phyloP scores from a whole-genome alignment of 305 asterid species.

The Galium porrigens region DNA sequence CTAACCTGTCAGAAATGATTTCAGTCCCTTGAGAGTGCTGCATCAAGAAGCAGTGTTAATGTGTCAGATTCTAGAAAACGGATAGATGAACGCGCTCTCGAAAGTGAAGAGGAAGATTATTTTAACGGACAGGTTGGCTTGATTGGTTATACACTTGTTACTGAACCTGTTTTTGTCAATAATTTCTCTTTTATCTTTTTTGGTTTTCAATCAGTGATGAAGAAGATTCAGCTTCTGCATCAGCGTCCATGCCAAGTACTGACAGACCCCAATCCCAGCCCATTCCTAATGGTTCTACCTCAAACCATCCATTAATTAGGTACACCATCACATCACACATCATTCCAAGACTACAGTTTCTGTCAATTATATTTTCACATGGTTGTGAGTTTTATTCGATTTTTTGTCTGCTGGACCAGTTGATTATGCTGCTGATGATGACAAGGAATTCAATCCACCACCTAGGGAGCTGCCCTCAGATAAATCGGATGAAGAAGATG shows the following conservation, averaged over 20 bases:
- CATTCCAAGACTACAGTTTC: conserved; percentile 3
- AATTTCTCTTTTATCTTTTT: conserved; percentile 10
- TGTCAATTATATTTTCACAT: not conserved
- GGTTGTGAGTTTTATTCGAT: not conserved
- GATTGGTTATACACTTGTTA: conserved; percentile 10
- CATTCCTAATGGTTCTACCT: conserved; percentile 45
- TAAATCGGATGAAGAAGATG: conserved; percentile 45
- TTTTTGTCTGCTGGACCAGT: conserved; percentile 43
- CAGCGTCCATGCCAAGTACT: conserved; percentile 22
- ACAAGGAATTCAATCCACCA: conserved; percentile 84
- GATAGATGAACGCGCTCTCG: conserved; percentile 75
- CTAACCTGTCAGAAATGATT: conserved; percentile 13
- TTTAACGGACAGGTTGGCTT: conserved; percentile 66
- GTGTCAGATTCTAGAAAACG: conserved; percentile 59
- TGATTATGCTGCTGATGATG: conserved; percentile 91
- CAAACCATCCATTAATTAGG: conserved; percentile 37
- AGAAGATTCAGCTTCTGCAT: conserved; percentile 83
- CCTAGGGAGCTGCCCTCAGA: conserved; percentile 40
- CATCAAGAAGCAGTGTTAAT: conserved; percentile 34
- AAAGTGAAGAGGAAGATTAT: conserved; percentile 93
- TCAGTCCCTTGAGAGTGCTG: conserved; percentile 56
- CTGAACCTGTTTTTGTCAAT: conserved; percentile 3
- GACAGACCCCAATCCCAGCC: conserved; percentile 29
- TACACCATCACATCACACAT: conserved; percentile 15
- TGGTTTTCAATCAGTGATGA: conserved; percentile 48